Percentiles rank a stretch among this genome's conserved stretches.
phyloP scores from a whole-genome alignment of 148 eudicot species.

The Polygonum aviculare region DNA sequence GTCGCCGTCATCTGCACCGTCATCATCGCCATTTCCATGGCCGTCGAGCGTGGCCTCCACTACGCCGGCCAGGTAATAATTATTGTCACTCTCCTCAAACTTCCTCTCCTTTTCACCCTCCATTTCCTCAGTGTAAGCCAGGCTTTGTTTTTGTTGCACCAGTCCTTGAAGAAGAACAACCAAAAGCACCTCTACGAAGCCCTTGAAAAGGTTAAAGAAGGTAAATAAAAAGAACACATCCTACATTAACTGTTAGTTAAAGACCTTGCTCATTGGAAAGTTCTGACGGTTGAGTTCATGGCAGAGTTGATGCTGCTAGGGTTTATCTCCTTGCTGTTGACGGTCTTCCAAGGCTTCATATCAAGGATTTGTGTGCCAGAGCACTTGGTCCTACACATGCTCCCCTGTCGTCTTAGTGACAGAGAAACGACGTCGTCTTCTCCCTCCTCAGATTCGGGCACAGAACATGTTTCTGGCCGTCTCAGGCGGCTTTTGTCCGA shows the following conservation, averaged over 20 bases:
- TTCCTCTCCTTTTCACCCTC: not conserved
- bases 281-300: not conserved
- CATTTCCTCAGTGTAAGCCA: not conserved
- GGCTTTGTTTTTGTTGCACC: not conserved
- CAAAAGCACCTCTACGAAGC: slow-evolving; percentile 80
- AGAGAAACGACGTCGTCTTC: not conserved
- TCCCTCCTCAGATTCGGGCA: not conserved
- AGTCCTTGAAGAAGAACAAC: slow-evolving; percentile 57
- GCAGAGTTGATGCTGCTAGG: slow-evolving; percentile 97
- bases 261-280: no score
- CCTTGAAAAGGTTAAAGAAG: slow-evolving; percentile 84
- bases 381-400: slow-evolving; percentile 33
- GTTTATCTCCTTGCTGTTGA: slow-evolving; percentile 74
- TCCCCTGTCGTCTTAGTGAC: slow-evolving; percentile 46
- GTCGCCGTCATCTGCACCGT: slow-evolving; percentile 53
- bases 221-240: slow-evolving; percentile 17
- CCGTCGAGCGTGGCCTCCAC: slow-evolving; percentile 78
- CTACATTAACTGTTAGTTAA: no score
- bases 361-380: slow-evolving; percentile 54
- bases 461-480: slow-evolving; percentile 15
- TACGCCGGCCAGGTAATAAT: slow-evolving; percentile 51
- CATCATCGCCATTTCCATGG: slow-evolving; percentile 59
- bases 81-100: not conserved
- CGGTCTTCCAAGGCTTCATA: slow-evolving; percentile 68
- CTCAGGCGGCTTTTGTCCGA: slow-evolving; percentile 29